Evolutionary conservation across 1,139 yeast species (phyloP), one percentile per base, ranked within the genome.

Genomic region (Kurtzmaniella natalensis): DNA sequence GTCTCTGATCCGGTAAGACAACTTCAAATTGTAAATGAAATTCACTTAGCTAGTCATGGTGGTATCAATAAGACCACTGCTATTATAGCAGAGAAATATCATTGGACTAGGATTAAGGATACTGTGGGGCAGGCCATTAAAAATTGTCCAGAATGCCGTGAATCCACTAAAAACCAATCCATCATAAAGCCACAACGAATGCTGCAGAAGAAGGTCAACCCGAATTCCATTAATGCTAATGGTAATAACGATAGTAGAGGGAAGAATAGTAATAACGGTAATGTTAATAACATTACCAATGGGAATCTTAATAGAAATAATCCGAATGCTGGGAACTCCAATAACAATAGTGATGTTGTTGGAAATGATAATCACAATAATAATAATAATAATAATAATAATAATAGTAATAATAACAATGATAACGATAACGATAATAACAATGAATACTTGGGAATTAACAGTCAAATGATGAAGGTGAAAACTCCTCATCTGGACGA

Each of bases 41-140:
- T 76, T 11, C 97, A 89, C 53, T 52, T 71, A 43, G 62, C 74
- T 13, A 73, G 73, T 36, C 96, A 88, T 52, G 83, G 82, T 5
- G 97, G 97, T n/a, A 87, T 92, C 40, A 92, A 92, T 57, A 84
- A 81, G 48, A 81, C 95, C 1, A 88, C 96, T 0, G 66, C 92
- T 0, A 63, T 72, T 24, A 77, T 92, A 15, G 75, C 94, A 1
- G 94, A 84, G 43, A 74, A 76, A 45, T 92, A 82, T 48, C 95
- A 87, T 54, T 92, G 97, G 96, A 76, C 88, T 1, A 74, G 95
- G 33, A 84, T 92, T 42, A 89, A 92, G 57, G 88, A 79, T 42
- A 87, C 96, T 0, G 96, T 86, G 0, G 81, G 84, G 0, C 77
- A 79, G 26, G 94, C 87, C 1, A 80, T 89, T 33, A 71, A 82